Base-by-base conservation (phyloP, 345 rosid species). In the Eucalyptus tenuipes region DNA sequence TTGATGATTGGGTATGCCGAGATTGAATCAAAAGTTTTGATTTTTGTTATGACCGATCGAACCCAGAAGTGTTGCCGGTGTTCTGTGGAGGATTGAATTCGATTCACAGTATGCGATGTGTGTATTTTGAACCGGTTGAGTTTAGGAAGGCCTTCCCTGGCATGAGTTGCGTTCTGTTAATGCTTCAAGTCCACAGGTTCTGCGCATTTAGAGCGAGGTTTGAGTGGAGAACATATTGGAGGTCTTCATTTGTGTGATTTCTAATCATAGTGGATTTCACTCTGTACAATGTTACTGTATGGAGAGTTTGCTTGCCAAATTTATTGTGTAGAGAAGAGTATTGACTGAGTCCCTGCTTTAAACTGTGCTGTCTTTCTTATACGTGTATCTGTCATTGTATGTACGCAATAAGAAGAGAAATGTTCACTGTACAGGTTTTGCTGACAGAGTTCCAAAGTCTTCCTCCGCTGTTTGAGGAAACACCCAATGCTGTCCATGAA, bases 381-480 rank as follows among this genome's bases (percentile, higher is more conserved):
- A 33, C 4, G 4, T 1, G 13, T 17, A 68, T 31, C 3, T 80
- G 11, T 44, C 59, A 31, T 44, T 49, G 31, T 11, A 22, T 14
- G 53, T 47, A 42, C 6, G 10, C 13, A 37, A 50, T 75, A 86
- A 49, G 80, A 5, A 68, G 13, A 68, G 4, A 66, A 68, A 33
- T 68, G 6, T 68, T 15, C 24, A 37, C 33, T 15, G 55, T 91
- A 84, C 91, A 97, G 99, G 99, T 97, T 85, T 88, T 93, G 93
- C 92, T 98, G 81, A 98, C 98, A 3, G 95, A 92, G 44, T 97
- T 95, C 91, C 91, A 88, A 44, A 96, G 99, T 91, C 94, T 98
- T 86, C 99, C 99, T 17, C 99, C 99, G 6, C 92, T 98, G 94
- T 97, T 97, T 84, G 96, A 97, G 90, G 89, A 86, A 48, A 95